Evolutionary conservation across 2,329 filamentous ascomycete species (phyloP).

Genomic region (Chrysoporthe cubensis): DNA sequence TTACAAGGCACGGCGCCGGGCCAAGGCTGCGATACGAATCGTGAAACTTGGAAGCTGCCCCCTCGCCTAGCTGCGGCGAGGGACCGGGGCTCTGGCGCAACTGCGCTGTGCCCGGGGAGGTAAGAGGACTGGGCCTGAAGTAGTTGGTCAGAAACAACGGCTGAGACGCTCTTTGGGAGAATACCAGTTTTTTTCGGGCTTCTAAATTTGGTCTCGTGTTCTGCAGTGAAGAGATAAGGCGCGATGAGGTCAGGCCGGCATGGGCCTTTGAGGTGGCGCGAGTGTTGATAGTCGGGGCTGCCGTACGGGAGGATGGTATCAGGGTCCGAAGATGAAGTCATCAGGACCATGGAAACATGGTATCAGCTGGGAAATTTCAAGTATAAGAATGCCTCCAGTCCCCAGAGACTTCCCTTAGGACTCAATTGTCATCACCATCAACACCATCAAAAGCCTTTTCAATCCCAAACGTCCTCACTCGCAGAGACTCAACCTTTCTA

Average conservation of each 20-base stretch:
- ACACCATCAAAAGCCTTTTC: background rate
- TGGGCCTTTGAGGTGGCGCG: background rate
- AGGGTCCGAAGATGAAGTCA: background rate
- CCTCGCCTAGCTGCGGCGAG: background rate
- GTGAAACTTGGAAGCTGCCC: background rate
- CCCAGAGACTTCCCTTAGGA: background rate
- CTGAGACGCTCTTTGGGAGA: no score
- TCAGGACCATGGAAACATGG: background rate
- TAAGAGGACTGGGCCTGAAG: no score
- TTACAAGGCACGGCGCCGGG: background rate
- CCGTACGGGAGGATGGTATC: background rate
- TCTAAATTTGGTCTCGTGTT: background rate
- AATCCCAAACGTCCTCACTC: background rate
- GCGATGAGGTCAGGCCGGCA: background rate
- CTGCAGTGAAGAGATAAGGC: background rate
- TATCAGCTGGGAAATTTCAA: background rate
- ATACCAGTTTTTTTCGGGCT: background rate
- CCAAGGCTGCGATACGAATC: background rate
- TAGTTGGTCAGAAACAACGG: no score
- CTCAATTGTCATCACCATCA: no score
- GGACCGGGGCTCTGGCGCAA: background rate
- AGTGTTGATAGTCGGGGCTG: no score
- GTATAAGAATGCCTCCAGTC: constrained; percentile 1
- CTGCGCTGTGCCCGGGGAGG: background rate
- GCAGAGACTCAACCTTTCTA: background rate